phyloP scores from a whole-genome alignment of 208 protist species.

The Blechomonas ayalai region DNA sequence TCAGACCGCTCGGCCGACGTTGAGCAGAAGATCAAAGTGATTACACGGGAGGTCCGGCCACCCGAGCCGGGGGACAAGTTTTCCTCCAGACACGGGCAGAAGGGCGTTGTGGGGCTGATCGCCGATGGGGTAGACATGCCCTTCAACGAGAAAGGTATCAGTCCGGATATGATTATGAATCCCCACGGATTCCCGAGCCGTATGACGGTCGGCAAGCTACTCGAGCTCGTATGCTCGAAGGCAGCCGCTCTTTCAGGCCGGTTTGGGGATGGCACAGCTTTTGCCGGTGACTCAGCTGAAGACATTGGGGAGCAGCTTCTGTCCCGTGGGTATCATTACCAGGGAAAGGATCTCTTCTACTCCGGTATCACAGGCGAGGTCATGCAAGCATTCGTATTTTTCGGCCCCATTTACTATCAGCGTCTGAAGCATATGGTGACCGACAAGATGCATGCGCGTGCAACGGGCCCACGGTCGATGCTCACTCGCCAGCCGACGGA shows the following conservation, averaged over 20 bases:
- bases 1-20: conserved; percentile 77
- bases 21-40: conserved; percentile 93
- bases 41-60: conserved; percentile 88
- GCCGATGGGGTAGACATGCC: conserved; percentile 98
- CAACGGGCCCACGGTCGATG: conserved; percentile 89
- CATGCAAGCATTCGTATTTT: conserved; percentile 98
- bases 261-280: conserved; percentile 95
- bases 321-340: conserved; percentile 95
- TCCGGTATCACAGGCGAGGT: conserved; percentile 97
- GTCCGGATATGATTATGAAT: conserved; percentile 99
- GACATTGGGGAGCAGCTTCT: conserved; percentile 85
- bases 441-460: conserved; percentile 99
- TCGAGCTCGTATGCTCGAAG: conserved; percentile 99
- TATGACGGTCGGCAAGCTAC: conserved; percentile 99
- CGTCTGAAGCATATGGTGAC: conserved; percentile 99
- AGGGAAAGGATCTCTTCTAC: conserved; percentile 97
- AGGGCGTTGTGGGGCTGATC: conserved; percentile 99
- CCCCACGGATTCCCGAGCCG: conserved; percentile 99
- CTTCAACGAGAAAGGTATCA: conserved; percentile 96
- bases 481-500: conserved; percentile 99
- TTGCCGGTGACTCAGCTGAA: conserved; percentile 92
- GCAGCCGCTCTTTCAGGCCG: conserved; percentile 86
- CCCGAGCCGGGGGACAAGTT: conserved; percentile 99
- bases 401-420: conserved; percentile 99
- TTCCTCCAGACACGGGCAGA: conserved; percentile 99